Percentiles rank a stretch among this genome's conserved stretches.
These are phyloP conservation scores for Ophiobolus disseminans DNA, from an alignment of 2,329 filamentous ascomycete genomes.

Conservation along the genomic window DNA sequence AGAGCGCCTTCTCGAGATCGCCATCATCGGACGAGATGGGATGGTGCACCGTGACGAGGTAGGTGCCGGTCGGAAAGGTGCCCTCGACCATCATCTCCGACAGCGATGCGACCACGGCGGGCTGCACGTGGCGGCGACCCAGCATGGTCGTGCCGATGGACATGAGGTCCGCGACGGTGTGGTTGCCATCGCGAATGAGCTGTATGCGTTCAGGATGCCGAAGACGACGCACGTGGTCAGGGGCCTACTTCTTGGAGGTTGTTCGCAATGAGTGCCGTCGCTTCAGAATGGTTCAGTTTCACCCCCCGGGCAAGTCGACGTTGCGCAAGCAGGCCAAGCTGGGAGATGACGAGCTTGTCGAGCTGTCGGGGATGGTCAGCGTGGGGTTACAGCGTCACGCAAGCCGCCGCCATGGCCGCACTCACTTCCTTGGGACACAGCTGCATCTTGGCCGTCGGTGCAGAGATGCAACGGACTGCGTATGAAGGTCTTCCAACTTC, in stretches of 20 bases:
- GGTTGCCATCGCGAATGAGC: conserved; percentile 94
- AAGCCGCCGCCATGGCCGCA: conserved; percentile 4
- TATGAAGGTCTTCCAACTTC: background rate
- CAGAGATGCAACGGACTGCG: background rate
- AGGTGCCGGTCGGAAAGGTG: conserved; percentile 88
- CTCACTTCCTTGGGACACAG: conserved; percentile 49
- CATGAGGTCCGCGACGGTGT: conserved; percentile 94
- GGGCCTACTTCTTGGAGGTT: conserved; percentile 80
- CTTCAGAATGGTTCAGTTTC: conserved; percentile 88
- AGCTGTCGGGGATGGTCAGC: conserved; percentile 64
- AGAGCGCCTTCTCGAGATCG: conserved; percentile 83
- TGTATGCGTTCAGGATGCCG: conserved; percentile 46
- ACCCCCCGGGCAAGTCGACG: conserved; percentile 85
- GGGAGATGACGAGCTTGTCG: conserved; percentile 93
- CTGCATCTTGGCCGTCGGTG: conserved; percentile 35
- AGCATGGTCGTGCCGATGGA: conserved; percentile 88
- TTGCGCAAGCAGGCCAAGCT: conserved; percentile 87
- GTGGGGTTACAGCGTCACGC: conserved; percentile 10
- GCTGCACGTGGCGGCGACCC: conserved; percentile 87
- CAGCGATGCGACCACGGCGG: conserved; percentile 79
- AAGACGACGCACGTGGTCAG: conserved; percentile 6
- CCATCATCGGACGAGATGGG: conserved; percentile 87
- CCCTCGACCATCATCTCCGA: conserved; percentile 91
- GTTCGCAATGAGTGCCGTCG: conserved; percentile 83
- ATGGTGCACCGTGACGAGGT: conserved; percentile 92